Evolutionary conservation across 2,329 filamentous ascomycete species (phyloP).

Genomic region (Scedosporium aurantiacum): DNA sequence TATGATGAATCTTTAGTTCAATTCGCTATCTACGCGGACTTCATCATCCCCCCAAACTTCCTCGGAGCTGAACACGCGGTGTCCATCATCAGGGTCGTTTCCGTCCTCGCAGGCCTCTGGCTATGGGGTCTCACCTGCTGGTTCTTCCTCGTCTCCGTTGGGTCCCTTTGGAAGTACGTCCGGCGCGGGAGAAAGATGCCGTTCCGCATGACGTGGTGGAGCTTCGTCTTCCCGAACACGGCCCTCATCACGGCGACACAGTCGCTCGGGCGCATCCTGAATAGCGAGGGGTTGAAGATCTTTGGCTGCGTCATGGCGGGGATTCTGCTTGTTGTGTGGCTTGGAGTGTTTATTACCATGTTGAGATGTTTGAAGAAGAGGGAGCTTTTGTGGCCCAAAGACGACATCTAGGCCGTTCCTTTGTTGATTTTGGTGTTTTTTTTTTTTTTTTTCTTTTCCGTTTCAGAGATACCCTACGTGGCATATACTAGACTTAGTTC

Average conservation of each 20-base stretch:
- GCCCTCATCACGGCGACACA: constrained; percentile 65
- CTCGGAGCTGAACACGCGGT: constrained; percentile 29
- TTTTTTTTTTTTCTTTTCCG: not conserved
- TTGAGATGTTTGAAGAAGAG: constrained; percentile 51
- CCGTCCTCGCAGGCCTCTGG: constrained; percentile 60
- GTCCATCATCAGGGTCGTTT: constrained; percentile 34
- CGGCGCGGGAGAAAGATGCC: constrained; percentile 44
- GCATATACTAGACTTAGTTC: no score
- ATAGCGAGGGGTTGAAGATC: constrained; percentile 49
- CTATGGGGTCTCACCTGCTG: constrained; percentile 74
- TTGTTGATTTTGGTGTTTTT: no score
- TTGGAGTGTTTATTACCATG: constrained; percentile 60
- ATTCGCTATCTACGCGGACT: constrained; percentile 30
- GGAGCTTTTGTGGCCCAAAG: constrained; percentile 24
- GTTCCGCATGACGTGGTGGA: constrained; percentile 81
- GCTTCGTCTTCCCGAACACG: constrained; percentile 73
- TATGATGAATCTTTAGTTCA: constrained; percentile 18
- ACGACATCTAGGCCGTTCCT: not conserved
- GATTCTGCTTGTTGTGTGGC: constrained; percentile 56
- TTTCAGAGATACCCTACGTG: not conserved
- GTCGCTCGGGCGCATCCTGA: constrained; percentile 53
- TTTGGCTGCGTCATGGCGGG: constrained; percentile 57
- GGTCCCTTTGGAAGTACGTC: constrained; percentile 60
- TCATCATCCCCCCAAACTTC: constrained; percentile 32
- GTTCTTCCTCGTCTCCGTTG: constrained; percentile 74